Evolutionary conservation across 805 yeast species (phyloP).

Genomic region (Pichia nakasei): DNA sequence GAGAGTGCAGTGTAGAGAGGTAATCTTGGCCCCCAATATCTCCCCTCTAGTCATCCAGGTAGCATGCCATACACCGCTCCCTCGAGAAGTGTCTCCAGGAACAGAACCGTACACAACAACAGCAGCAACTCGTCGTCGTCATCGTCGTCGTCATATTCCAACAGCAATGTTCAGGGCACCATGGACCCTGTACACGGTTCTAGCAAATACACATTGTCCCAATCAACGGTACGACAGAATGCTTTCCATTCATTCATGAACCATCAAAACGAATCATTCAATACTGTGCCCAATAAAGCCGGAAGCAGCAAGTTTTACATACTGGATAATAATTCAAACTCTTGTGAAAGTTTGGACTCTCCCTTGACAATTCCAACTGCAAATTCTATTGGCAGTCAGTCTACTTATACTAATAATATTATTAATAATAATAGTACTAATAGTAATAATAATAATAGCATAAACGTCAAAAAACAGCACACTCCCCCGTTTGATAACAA

Average conservation of each 20-base stretch:
- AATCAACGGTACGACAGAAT: neutral
- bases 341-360: constrained; percentile 7
- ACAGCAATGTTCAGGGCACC: no score
- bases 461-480: neutral
- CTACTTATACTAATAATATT: neutral
- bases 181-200: no score
- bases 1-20: no score
- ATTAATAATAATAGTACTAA: neutral
- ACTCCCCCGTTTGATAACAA: neutral
- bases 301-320: constrained; percentile 9
- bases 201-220: no score
- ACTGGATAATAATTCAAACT: constrained; percentile 9
- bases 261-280: constrained; percentile 4
- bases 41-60: no score
- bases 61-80: constrained; percentile 2
- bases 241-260: constrained; percentile 7
- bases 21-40: no score
- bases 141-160: neutral
- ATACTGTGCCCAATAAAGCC: constrained; percentile 1
- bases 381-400: no score
- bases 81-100: neutral
- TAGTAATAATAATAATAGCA: neutral
- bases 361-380: neutral
- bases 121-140: neutral
- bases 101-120: neutral